A percentile compares a stretch with the other conserved stretches of the same genome.
Evolutionary conservation across 2,329 filamentous ascomycete species (phyloP).

Genomic region (Neonectria coccinea): DNA sequence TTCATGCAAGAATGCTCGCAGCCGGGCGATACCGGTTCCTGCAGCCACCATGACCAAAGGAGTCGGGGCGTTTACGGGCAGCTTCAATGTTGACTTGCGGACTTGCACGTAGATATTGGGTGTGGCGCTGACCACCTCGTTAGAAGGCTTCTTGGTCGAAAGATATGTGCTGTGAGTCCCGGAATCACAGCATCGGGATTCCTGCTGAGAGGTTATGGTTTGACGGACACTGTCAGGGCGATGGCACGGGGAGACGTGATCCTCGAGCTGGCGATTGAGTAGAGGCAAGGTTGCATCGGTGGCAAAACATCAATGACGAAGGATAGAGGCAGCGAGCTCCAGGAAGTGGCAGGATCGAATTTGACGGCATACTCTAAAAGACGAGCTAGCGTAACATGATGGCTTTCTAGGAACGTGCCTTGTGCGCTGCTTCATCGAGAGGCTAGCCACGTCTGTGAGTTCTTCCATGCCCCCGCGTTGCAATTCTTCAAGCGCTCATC

Average conservation of each 20-base stretch:
- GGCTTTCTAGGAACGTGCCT: constrained; percentile 15
- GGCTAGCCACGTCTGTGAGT: constrained; percentile 22
- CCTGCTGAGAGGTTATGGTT: background rate
- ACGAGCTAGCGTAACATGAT: constrained; percentile 13
- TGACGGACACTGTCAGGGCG: constrained; percentile 16
- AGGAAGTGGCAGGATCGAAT: constrained; percentile 12
- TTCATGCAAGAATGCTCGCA: constrained; percentile 27
- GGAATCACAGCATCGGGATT: constrained; percentile 8
- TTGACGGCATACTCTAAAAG: constrained; percentile 1
- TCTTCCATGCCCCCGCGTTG: too few relatives aligned
- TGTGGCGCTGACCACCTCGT: background rate
- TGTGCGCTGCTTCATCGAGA: constrained; percentile 29
- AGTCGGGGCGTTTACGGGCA: constrained; percentile 1
- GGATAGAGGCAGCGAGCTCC: constrained; percentile 10
- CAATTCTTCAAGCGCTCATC: background rate
- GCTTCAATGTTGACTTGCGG: constrained; percentile 21
- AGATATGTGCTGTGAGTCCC: constrained; percentile 24
- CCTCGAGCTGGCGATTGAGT: constrained; percentile 29
- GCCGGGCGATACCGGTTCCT: constrained; percentile 25
- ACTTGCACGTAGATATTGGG: constrained; percentile 10
- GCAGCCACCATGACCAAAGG: constrained; percentile 28
- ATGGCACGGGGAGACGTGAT: constrained; percentile 23
- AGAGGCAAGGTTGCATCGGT: constrained; percentile 22
- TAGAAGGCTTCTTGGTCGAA: background rate
- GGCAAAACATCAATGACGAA: constrained; percentile 22